Conservation (phyloP, 768 basidiomycete genomes). For the Cantharellus cinnabarinus region DNA sequence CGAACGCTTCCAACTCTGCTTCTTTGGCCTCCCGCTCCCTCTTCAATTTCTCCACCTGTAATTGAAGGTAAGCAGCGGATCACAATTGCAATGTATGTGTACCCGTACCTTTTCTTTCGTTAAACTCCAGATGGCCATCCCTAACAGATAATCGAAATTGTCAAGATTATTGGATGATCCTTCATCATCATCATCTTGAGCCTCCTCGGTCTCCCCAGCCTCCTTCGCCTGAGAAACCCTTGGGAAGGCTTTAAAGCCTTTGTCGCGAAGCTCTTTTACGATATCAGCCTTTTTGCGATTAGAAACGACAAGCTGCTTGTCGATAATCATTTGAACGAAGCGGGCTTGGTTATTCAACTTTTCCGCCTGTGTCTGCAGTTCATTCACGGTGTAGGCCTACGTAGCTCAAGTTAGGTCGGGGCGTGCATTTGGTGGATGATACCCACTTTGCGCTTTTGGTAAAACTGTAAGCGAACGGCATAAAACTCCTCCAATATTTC, state of each 20-base stretch:
- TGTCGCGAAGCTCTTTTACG: slow-evolving; percentile 58
- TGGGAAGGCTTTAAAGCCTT: slow-evolving; percentile 81
- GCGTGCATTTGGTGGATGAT: background rate
- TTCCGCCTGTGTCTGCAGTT: slow-evolving; percentile 64
- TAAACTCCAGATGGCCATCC: slow-evolving; percentile 90
- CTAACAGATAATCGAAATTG: slow-evolving; percentile 85
- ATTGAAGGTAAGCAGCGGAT: background rate
- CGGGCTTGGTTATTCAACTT: slow-evolving; percentile 85
- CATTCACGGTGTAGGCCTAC: slow-evolving; percentile 67
- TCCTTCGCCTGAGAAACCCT: slow-evolving; percentile 51
- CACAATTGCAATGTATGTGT: background rate
- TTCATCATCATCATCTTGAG: slow-evolving; percentile 31
- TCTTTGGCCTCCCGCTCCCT: slow-evolving; percentile 70
- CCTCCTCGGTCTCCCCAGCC: slow-evolving; percentile 42
- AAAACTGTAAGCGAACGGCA: slow-evolving; percentile 67
- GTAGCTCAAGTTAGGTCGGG: background rate
- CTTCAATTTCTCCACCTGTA: slow-evolving; percentile 64
- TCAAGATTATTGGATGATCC: slow-evolving; percentile 29
- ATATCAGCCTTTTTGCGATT: slow-evolving; percentile 81
- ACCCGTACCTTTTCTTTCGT: slow-evolving; percentile 67
- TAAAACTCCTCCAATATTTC: slow-evolving; percentile 90
- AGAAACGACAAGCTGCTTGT: slow-evolving; percentile 57
- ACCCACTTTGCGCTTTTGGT: slow-evolving; percentile 84
- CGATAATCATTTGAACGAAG: slow-evolving; percentile 91
- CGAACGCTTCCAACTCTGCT: slow-evolving; percentile 50